phyloP scores from a whole-genome alignment of 2,329 filamentous ascomycete species.

The Claviceps sp. region DNA sequence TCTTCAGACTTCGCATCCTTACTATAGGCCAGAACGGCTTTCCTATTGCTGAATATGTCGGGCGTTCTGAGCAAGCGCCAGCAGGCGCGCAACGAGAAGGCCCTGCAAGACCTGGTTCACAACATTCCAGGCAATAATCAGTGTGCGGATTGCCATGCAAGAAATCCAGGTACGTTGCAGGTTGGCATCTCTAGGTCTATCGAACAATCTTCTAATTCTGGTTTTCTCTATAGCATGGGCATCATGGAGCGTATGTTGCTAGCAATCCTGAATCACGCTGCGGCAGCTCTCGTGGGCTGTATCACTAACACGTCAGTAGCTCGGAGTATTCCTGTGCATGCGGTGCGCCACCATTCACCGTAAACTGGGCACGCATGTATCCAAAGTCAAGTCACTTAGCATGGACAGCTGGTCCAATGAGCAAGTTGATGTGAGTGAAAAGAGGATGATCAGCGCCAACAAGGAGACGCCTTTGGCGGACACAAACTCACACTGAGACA shows the following conservation, averaged over 20 bases:
- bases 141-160: slow-evolving; percentile 85
- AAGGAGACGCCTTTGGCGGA: neutral
- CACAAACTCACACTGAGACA: slow-evolving; percentile 21
- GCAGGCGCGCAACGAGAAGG: slow-evolving; percentile 91
- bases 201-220: slow-evolving; percentile 13
- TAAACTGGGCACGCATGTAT: slow-evolving; percentile 93
- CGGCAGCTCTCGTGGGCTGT: neutral
- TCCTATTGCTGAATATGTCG: slow-evolving; percentile 39
- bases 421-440: slow-evolving; percentile 68
- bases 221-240: slow-evolving; percentile 58
- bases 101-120: slow-evolving; percentile 78
- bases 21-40: neutral
- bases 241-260: slow-evolving; percentile 68
- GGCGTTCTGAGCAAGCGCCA: slow-evolving; percentile 81
- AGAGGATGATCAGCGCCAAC: slow-evolving; percentile 12
- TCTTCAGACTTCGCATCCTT: neutral
- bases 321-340: slow-evolving; percentile 96
- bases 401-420: slow-evolving; percentile 97
- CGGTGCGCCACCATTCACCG: slow-evolving; percentile 90
- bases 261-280: neutral
- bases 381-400: slow-evolving; percentile 95
- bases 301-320: slow-evolving; percentile 31
- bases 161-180: slow-evolving; percentile 66
- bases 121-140: slow-evolving; percentile 74
- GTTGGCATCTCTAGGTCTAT: neutral